Conservation (phyloP, 2,329 filamentous ascomycete species). For the Fusarium sp. region DNA sequence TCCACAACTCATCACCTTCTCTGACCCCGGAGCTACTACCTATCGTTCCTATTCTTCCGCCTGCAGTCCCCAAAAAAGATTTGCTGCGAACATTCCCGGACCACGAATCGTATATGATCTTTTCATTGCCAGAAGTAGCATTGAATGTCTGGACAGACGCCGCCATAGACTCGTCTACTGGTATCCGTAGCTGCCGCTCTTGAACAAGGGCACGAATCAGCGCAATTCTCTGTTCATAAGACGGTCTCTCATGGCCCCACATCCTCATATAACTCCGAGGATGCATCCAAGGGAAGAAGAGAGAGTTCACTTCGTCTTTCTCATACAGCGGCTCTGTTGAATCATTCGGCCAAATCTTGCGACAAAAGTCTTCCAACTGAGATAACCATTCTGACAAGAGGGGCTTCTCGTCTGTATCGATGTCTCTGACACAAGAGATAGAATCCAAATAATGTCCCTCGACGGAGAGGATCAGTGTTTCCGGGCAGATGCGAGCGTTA, state of each 20-base stretch:
- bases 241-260: constrained; percentile 1
- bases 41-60: background rate
- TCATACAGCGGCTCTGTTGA: background rate
- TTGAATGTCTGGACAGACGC: background rate
- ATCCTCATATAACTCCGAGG: background rate
- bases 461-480: background rate
- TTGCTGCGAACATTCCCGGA: background rate
- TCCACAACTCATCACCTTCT: constrained; percentile 9
- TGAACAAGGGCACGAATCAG: background rate
- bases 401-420: background rate
- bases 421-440: background rate
- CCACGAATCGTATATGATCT: background rate
- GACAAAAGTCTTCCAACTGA: background rate
- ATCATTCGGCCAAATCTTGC: background rate
- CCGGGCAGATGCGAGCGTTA: background rate
- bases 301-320: background rate
- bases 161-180: background rate
- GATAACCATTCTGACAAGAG: background rate
- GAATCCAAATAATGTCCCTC: background rate
- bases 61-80: background rate
- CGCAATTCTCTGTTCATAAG: background rate
- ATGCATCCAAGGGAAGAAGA: background rate
- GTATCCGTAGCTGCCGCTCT: background rate
- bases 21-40: background rate
- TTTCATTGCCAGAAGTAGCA: background rate